Base-by-base conservation (phyloP, 169 alveolate species). In the Eimeria sp. region DNA sequence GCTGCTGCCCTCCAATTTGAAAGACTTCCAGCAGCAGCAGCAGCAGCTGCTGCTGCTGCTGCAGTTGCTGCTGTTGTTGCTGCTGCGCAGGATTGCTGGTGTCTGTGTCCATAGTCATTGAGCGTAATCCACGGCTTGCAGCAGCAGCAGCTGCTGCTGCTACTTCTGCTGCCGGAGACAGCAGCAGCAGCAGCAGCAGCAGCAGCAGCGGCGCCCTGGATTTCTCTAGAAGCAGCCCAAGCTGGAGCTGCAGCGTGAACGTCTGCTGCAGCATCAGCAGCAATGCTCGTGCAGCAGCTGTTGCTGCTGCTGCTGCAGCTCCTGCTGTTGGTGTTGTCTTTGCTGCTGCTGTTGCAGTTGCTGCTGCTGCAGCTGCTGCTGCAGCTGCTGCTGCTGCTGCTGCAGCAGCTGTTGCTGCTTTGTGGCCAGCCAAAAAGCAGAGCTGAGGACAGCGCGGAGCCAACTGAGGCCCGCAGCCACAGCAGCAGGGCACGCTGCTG, bases 361-460 rank as follows among this genome's bases (percentile, higher is more conserved):
- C 25, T 27, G 52, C 40, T 37, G 62, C 11, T 25, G 91, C 43
- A 37, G 46, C 80, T 40, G 78, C 62, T 60, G 91, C 40, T n/a
- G 62, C 64, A 37, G 91, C 43, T 37, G 91, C 49, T 85, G 80
- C 80, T 60, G 91, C 46, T 62, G 91, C 40, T 33, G 91, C 27
- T 33, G 91, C 60, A 37, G 91, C 91, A 40, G 91, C 64, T 37
- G 64, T 25, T 85, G 91, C 91, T 62, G 80, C 66, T 62, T 18
- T 62, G 64, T 85, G 93, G 82, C 93, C 93, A 85, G 62, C 93
- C 80, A 49, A 85, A 60, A 40, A 85, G 93, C 64, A 85, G 80
- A 30, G 93, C 93, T 37, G 80, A 33, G 14, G 93, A 85, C 49
- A 85, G 82, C 64, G 93, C 93, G 82, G 93, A 85, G 93, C 93